Evolutionary conservation across 164 flowering plant species (phyloP).

Genomic region (Aristolochia fimbriata): DNA sequence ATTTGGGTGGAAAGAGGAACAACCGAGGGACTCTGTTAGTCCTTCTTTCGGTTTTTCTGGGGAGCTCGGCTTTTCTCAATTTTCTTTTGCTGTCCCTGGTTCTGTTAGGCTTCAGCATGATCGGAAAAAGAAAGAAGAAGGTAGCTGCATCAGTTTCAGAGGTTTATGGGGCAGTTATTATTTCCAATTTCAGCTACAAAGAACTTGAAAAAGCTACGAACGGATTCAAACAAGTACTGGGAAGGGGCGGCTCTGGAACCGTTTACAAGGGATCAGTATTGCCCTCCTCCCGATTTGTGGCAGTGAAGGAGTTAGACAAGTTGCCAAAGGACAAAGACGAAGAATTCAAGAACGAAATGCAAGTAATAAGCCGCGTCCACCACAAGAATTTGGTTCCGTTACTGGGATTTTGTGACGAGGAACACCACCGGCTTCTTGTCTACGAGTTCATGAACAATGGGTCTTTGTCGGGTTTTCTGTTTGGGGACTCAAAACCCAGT

Average conservation of each 20-base stretch:
- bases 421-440: constrained; percentile 7
- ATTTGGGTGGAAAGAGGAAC: background rate
- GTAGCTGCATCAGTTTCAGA: background rate
- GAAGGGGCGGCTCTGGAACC: constrained; percentile 12
- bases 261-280: constrained; percentile 15
- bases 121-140: too few species aligned
- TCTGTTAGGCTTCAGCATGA: too few species aligned
- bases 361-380: constrained; percentile 10
- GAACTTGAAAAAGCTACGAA: constrained; percentile 12
- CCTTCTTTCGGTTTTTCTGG: constrained; percentile 19
- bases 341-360: constrained; percentile 14
- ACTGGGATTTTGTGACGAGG: constrained; percentile 13
- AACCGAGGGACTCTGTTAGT: constrained; percentile 10
- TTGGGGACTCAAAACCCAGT: constrained; percentile 3
- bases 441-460: constrained; percentile 15
- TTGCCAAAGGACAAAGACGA: constrained; percentile 3
- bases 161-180: background rate
- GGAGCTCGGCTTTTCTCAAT: constrained; percentile 33
- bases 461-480: constrained; percentile 12
- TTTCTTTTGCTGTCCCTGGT: background rate
- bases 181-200: constrained; percentile 4
- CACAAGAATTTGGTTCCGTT: constrained; percentile 14
- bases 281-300: background rate
- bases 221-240: constrained; percentile 15
- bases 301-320: constrained; percentile 12